A percentile compares a stretch with the other conserved stretches of the same genome.
Evolutionary conservation across 495 filamentous ascomycete species (phyloP).

Genomic region (Lophium mytilinum): DNA sequence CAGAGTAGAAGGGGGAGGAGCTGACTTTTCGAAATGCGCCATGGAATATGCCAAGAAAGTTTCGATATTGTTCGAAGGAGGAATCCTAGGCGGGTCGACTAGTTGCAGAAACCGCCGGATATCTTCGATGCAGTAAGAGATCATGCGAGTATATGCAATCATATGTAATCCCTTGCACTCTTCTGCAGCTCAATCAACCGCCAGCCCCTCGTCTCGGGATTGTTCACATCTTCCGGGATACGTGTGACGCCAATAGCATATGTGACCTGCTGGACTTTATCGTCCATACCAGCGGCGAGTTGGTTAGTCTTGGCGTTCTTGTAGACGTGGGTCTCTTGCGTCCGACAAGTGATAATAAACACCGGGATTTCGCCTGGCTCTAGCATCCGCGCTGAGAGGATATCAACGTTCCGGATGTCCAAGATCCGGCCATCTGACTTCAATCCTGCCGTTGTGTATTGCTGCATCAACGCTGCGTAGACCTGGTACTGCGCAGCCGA

Average conservation of each 20-base stretch:
- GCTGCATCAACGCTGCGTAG: conserved; percentile 86
- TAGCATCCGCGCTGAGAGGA: conserved; percentile 77
- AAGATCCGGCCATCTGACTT: conserved; percentile 91
- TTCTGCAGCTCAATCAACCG: conserved; percentile 97
- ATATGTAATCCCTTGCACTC: conserved; percentile 91
- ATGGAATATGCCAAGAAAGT: background rate
- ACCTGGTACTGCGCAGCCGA: conserved; percentile 91
- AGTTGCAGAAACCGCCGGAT: background rate
- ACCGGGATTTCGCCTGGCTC: conserved; percentile 97
- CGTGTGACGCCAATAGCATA: conserved; percentile 95
- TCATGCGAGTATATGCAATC: conserved; percentile 26
- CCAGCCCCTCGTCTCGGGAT: conserved; percentile 94
- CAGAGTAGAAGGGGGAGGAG: background rate
- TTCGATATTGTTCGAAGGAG: background rate
- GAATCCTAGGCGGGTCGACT: background rate
- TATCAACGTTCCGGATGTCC: conserved; percentile 89
- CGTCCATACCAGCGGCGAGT: conserved; percentile 96
- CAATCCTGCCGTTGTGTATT: conserved; percentile 86
- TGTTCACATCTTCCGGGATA: conserved; percentile 88
- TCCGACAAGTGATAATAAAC: conserved; percentile 90
- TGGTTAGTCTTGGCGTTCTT: conserved; percentile 79
- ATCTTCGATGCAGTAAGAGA: background rate
- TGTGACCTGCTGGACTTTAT: conserved; percentile 94
- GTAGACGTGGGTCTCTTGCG: conserved; percentile 98
- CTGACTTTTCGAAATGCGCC: background rate